phyloP scores from a whole-genome alignment of 495 filamentous ascomycete genomes.

The Beverwykella pulmonaria region DNA sequence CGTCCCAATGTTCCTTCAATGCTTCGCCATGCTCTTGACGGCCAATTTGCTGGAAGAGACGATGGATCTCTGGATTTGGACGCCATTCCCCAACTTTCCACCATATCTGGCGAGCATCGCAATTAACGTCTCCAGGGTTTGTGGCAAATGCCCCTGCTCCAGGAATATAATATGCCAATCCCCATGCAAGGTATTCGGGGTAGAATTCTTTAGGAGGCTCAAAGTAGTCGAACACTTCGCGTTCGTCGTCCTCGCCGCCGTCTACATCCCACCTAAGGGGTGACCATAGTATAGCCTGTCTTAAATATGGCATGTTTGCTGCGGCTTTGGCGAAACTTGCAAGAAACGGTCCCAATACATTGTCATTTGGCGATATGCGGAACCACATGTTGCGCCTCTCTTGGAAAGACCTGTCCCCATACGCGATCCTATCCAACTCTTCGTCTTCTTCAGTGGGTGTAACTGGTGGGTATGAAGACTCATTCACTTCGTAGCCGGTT shows the following conservation, averaged over 20 bases:
- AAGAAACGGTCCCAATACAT: constrained; percentile 8
- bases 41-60: constrained; percentile 5
- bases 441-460: constrained; percentile 7
- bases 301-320: constrained; percentile 1
- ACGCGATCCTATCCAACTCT: background rate
- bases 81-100: constrained; percentile 15
- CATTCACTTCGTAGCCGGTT: background rate
- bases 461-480: constrained; percentile 14
- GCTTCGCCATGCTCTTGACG: constrained; percentile 4
- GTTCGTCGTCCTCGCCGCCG: background rate
- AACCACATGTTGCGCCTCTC: background rate
- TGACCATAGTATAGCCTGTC: constrained; percentile 5
- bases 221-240: constrained; percentile 3
- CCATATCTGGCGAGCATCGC: constrained; percentile 2
- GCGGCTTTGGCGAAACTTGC: constrained; percentile 13
- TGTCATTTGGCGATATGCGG: constrained; percentile 5
- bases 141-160: background rate
- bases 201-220: background rate
- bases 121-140: background rate
- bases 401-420: background rate
- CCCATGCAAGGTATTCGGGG: background rate
- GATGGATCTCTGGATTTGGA: background rate
- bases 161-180: background rate
- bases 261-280: constrained; percentile 2
- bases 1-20: constrained; percentile 1